These are phyloP conservation scores for Dichomitus squalens DNA, from an alignment of 1,284 basidiomycete genomes.

Conservation along the genomic window DNA sequence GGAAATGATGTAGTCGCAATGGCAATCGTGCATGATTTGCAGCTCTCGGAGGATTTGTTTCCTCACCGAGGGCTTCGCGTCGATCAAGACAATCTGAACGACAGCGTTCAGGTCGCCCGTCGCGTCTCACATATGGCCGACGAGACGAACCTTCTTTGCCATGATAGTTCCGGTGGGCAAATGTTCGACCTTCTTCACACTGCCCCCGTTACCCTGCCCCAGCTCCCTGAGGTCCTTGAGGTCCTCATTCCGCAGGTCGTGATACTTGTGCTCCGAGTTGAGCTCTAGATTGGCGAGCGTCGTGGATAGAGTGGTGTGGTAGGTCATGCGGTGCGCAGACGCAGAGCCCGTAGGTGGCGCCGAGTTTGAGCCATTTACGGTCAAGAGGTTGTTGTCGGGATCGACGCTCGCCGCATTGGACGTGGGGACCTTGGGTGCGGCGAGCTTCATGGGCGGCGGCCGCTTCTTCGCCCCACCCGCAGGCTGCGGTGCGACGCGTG, in stretches of 20 bases:
- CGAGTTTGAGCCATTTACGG: conserved; percentile 42
- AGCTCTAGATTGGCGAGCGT: conserved; percentile 76
- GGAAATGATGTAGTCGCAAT: conserved; percentile 91
- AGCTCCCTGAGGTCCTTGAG: conserved; percentile 86
- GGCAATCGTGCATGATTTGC: conserved; percentile 98
- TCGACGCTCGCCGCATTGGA: conserved; percentile 40
- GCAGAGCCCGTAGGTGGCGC: conserved; percentile 43
- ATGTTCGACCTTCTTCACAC: conserved; percentile 95
- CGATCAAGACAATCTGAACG: conserved; percentile 90
- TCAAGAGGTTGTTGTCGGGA: conserved; percentile 40
- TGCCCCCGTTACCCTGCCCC: conserved; percentile 97
- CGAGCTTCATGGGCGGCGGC: conserved; percentile 64
- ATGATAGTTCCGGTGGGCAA: conserved; percentile 87
- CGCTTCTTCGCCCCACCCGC: conserved; percentile 51
- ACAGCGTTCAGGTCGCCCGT: background rate
- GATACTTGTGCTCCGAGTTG: conserved; percentile 72
- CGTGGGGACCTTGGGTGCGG: conserved; percentile 47
- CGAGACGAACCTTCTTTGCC: conserved; percentile 85
- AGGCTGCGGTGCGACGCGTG: conserved; percentile 36
- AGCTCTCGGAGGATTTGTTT: conserved; percentile 98
- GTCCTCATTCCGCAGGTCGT: conserved; percentile 79
- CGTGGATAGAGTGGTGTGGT: conserved; percentile 72
- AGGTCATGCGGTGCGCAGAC: conserved; percentile 55
- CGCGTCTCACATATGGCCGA: background rate
- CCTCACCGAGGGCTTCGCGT: conserved; percentile 95